Conservation (phyloP, 2,329 filamentous ascomycete species). For the Cucurbitaria berberidis region DNA sequence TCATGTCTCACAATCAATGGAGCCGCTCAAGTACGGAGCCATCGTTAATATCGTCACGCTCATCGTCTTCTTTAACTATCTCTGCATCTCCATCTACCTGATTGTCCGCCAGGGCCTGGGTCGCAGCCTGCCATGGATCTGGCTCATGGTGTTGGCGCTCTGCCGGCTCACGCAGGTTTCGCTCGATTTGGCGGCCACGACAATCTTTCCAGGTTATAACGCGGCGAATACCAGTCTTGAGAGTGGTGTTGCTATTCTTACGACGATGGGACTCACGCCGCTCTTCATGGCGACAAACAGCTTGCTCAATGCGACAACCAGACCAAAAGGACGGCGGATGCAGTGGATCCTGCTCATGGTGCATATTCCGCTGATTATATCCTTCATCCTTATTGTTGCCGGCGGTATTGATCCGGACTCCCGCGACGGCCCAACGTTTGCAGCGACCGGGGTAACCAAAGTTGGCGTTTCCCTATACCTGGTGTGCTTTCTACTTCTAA, state of each 20-base stretch:
- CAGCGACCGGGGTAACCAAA: slow-evolving; percentile 44
- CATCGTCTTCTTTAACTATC: slow-evolving; percentile 40
- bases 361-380: slow-evolving; percentile 42
- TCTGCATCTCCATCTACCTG: slow-evolving; percentile 37
- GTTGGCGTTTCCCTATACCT: slow-evolving; percentile 44
- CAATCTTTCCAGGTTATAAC: slow-evolving; percentile 27
- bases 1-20: slow-evolving; percentile 35
- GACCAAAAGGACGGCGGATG: slow-evolving; percentile 46
- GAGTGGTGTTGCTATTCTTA: slow-evolving; percentile 45
- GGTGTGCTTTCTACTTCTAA: slow-evolving; percentile 39
- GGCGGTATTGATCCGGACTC: slow-evolving; percentile 46
- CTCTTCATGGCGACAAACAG: slow-evolving; percentile 45
- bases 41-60: slow-evolving; percentile 45
- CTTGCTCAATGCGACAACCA: slow-evolving; percentile 41
- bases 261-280: slow-evolving; percentile 43
- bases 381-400: slow-evolving; percentile 45
- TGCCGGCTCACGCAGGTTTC: slow-evolving; percentile 45
- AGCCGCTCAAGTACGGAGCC: slow-evolving; percentile 30
- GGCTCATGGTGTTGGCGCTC: slow-evolving; percentile 37
- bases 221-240: slow-evolving; percentile 38
- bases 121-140: slow-evolving; percentile 44
- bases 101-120: slow-evolving; percentile 41
- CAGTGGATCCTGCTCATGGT: slow-evolving; percentile 45
- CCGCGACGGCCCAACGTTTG: slow-evolving; percentile 38
- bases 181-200: slow-evolving; percentile 45